A percentile compares a stretch with the other conserved stretches of the same genome.
Evolutionary conservation across 345 rosid genomes (phyloP).

Genomic region (Sonneratia alba): DNA sequence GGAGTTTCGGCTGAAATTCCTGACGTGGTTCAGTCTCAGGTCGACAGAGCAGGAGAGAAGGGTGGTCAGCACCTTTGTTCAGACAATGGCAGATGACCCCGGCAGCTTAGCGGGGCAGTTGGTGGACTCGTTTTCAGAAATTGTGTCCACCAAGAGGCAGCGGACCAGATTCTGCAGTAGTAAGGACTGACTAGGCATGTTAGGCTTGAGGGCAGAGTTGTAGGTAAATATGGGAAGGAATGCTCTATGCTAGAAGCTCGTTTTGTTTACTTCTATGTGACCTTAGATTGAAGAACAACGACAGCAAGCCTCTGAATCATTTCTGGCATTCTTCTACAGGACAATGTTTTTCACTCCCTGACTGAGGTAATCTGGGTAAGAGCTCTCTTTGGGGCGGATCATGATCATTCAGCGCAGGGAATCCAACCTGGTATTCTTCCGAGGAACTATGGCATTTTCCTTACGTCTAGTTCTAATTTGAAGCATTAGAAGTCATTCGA

Average conservation of each 20-base stretch:
- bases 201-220: background rate
- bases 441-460: background rate
- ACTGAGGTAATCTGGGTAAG: background rate
- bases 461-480: background rate
- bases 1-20: conserved; percentile 73
- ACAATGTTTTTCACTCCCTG: background rate
- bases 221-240: conserved; percentile 2
- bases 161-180: conserved; percentile 32
- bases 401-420: background rate
- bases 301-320: background rate
- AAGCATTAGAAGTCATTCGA: background rate
- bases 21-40: conserved; percentile 92
- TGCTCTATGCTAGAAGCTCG: conserved; percentile 9
- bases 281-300: background rate
- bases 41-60: conserved; percentile 79
- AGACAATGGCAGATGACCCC: conserved; percentile 73
- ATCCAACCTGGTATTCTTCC: background rate
- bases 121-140: conserved; percentile 68
- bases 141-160: conserved; percentile 61
- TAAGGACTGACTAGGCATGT: background rate
- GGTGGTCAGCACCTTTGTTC: conserved; percentile 81
- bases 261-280: background rate
- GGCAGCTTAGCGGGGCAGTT: conserved; percentile 89
- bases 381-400: background rate
- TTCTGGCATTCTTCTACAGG: background rate